Conservation (phyloP, 2,329 filamentous ascomycete genomes). For the Penicillium digitatum region DNA sequence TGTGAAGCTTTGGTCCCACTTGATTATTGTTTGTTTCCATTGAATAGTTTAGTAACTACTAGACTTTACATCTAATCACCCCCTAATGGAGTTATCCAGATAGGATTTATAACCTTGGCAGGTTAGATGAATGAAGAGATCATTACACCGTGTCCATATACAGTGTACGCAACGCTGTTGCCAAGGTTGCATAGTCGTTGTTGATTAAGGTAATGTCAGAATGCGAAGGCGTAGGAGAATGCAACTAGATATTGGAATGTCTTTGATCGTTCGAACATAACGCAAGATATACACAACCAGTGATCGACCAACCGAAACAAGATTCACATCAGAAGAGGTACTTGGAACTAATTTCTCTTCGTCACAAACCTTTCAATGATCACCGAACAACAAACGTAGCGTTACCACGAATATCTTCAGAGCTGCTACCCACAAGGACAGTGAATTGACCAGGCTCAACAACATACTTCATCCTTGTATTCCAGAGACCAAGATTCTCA, state of each 20-base stretch:
- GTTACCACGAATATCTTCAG: slow-evolving; percentile 34
- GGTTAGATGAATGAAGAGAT: neutral
- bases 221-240: neutral
- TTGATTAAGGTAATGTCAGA: too few relatives aligned
- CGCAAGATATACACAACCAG: neutral
- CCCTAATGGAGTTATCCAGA: too few relatives aligned
- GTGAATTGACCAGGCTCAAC: slow-evolving; percentile 68
- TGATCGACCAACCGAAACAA: neutral
- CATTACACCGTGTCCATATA: too few relatives aligned
- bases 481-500: slow-evolving; percentile 54
- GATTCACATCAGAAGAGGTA: neutral
- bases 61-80: neutral
- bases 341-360: neutral
- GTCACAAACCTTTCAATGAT: neutral
- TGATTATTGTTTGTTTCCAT: neutral
- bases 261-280: neutral
- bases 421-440: slow-evolving; percentile 56
- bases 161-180: too few relatives aligned
- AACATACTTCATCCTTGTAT: slow-evolving; percentile 63
- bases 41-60: neutral
- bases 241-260: too few relatives aligned
- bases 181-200: neutral
- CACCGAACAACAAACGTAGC: slow-evolving; percentile 30
- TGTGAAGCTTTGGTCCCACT: neutral
- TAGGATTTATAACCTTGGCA: neutral